These are phyloP conservation scores for Apophysomyces trapeziformis DNA, from an alignment of 371 early-diverging fungal genomes.

Conservation along the genomic window DNA sequence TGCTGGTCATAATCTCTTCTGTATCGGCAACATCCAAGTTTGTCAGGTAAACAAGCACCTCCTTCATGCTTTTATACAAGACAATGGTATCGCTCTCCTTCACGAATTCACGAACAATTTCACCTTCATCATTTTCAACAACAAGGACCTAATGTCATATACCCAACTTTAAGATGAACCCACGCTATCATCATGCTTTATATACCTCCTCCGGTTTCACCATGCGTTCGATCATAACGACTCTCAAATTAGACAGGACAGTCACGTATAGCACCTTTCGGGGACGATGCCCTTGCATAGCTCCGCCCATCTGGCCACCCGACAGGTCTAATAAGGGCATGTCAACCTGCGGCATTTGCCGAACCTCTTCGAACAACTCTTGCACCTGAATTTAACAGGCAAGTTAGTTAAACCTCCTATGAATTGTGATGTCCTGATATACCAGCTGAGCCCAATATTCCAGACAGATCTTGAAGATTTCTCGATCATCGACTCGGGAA, in stretches of 20 bases:
- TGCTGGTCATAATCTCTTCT: slow-evolving; percentile 93
- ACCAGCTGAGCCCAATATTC: slow-evolving; percentile 96
- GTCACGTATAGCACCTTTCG: slow-evolving; percentile 77
- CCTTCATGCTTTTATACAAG: slow-evolving; percentile 98
- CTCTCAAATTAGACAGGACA: slow-evolving; percentile 81
- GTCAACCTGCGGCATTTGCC: slow-evolving; percentile 56
- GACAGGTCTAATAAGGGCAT: slow-evolving; percentile 52
- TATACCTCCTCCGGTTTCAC: slow-evolving; percentile 94
- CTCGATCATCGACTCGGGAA: slow-evolving; percentile 92
- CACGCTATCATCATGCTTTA: neutral
- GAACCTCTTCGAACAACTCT: slow-evolving; percentile 83
- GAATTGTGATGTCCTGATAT: slow-evolving; percentile 26
- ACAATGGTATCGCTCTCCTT: slow-evolving; percentile 99
- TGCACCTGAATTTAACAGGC: slow-evolving; percentile 47
- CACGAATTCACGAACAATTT: slow-evolving; percentile 98
- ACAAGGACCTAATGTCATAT: slow-evolving; percentile 77
- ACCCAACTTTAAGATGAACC: neutral
- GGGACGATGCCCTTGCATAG: slow-evolving; percentile 25
- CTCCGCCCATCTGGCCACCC: slow-evolving; percentile 25
- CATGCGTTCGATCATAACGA: slow-evolving; percentile 96
- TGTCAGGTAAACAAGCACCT: slow-evolving; percentile 96
- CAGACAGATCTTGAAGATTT: slow-evolving; percentile 96
- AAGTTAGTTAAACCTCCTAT: neutral
- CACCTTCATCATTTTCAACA: slow-evolving; percentile 99
- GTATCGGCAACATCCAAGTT: slow-evolving; percentile 94